Percentiles rank a stretch among this genome's conserved stretches.
These are phyloP conservation scores for Fusarium illudens DNA, from an alignment of 2,329 filamentous ascomycete genomes.

Conservation along the genomic window DNA sequence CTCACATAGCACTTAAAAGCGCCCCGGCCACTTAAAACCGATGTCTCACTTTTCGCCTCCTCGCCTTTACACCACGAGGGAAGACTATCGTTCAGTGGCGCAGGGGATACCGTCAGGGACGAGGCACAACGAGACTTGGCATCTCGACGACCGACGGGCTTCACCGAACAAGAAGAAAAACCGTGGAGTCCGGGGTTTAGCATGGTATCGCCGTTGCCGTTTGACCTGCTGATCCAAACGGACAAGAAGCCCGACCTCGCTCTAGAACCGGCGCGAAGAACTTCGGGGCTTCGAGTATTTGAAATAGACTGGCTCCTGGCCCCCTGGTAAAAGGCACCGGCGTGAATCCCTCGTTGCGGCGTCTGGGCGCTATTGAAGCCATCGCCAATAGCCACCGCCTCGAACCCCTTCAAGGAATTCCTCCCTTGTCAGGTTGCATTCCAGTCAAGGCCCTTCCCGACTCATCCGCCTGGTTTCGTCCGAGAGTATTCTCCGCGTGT, in stretches of 20 bases:
- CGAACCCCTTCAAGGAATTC: conserved; percentile 16
- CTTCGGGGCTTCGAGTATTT: conserved; percentile 18
- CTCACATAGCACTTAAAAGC: not conserved
- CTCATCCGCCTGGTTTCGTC: conserved; percentile 12
- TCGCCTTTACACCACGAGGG: conserved; percentile 1
- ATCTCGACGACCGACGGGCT: not conserved
- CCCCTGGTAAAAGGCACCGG: not conserved
- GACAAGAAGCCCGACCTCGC: not conserved
- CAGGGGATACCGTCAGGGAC: not conserved
- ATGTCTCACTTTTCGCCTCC: conserved; percentile 16
- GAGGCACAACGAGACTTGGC: not conserved
- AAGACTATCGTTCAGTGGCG: not conserved
- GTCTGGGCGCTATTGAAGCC: conserved; percentile 20
- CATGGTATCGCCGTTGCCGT: not conserved
- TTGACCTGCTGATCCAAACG: not conserved
- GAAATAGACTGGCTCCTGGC: conserved; percentile 13
- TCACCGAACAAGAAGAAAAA: not conserved
- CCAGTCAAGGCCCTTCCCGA: conserved; percentile 12
- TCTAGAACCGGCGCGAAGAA: conserved; percentile 5
- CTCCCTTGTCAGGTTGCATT: conserved; percentile 13
- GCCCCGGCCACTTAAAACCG: not conserved
- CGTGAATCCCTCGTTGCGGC: not conserved
- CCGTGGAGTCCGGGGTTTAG: not conserved
- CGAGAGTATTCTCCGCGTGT: conserved; percentile 1
- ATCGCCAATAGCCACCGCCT: conserved; percentile 8